These are phyloP conservation scores for Metschnikowia colocasiae DNA, from an alignment of 805 yeast species.

Conservation along the genomic window DNA sequence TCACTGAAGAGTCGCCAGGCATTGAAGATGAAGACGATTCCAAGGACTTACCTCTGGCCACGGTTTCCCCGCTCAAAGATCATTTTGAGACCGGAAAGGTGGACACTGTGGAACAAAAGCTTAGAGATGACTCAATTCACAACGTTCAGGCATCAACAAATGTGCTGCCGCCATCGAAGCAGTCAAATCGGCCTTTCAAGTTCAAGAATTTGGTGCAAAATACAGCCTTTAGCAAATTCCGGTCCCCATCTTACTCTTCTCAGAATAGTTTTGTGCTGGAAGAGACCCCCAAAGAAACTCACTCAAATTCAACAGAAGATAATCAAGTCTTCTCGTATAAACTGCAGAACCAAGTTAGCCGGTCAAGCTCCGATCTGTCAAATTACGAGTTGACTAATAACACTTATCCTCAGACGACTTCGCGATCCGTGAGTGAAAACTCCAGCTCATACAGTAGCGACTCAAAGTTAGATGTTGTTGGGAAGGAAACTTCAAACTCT, in stretches of 20 bases:
- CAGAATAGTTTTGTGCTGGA: slow-evolving; percentile 5
- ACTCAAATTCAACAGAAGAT: background rate
- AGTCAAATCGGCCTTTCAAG: slow-evolving; percentile 6
- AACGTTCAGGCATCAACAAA: background rate
- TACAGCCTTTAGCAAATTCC: slow-evolving; percentile 36
- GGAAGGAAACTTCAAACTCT: background rate
- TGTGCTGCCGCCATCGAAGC: background rate
- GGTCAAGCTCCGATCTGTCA: slow-evolving; percentile 2
- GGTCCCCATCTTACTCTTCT: slow-evolving; percentile 13
- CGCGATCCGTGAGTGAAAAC: background rate
- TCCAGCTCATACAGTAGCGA: slow-evolving; percentile 1
- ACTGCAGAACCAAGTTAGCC: background rate
- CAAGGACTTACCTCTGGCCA: background rate
- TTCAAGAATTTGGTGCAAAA: slow-evolving; percentile 28
- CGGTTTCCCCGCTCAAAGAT: background rate
- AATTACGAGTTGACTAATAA: background rate
- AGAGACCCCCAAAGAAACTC: background rate
- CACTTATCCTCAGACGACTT: background rate
- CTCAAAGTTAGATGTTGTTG: background rate
- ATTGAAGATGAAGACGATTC: background rate
- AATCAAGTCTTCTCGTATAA: slow-evolving; percentile 1
- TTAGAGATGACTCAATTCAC: background rate
- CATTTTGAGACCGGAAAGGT: background rate
- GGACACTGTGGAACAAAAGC: background rate
- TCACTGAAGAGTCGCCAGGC: background rate